A percentile compares a stretch with the other conserved stretches of the same genome.
phyloP scores from a whole-genome alignment of 2,329 filamentous ascomycete genomes.

The Diaporthe ampelina region DNA sequence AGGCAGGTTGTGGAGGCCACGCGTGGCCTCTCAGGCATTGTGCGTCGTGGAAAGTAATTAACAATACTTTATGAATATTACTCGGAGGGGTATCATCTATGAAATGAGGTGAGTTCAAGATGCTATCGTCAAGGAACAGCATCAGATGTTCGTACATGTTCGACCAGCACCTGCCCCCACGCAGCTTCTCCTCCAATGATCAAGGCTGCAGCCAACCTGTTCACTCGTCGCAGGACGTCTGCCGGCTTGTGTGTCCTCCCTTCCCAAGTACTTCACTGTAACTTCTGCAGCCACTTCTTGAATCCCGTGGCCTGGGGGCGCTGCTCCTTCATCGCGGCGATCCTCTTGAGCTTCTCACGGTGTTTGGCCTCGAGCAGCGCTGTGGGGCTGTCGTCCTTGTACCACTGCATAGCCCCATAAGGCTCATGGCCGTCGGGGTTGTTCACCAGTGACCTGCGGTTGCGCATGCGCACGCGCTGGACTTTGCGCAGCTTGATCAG shows the following conservation, averaged over 20 bases:
- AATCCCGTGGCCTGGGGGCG: conserved; percentile 45
- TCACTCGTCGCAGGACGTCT: background rate
- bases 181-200: conserved; percentile 4
- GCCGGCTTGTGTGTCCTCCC: background rate
- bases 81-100: conserved; percentile 34
- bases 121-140: conserved; percentile 19
- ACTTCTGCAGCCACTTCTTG: conserved; percentile 49
- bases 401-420: conserved; percentile 52
- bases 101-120: conserved; percentile 32
- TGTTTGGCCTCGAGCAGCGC: conserved; percentile 67
- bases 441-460: conserved; percentile 15
- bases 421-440: conserved; percentile 27
- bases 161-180: background rate
- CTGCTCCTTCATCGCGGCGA: conserved; percentile 62
- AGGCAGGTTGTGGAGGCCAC: background rate
- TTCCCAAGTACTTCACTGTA: conserved; percentile 19
- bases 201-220: background rate
- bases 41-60: background rate
- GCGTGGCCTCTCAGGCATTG: background rate
- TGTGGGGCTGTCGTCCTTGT: conserved; percentile 63
- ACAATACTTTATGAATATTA: conserved; percentile 18
- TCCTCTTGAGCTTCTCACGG: conserved; percentile 66
- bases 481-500: conserved; percentile 86
- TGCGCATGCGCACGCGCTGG: conserved; percentile 84
- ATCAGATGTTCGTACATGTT: conserved; percentile 29